Evolutionary conservation across 805 yeast genomes (phyloP), one percentile per base, ranked within the genome.

Genomic region (Ogataea philodendri): DNA sequence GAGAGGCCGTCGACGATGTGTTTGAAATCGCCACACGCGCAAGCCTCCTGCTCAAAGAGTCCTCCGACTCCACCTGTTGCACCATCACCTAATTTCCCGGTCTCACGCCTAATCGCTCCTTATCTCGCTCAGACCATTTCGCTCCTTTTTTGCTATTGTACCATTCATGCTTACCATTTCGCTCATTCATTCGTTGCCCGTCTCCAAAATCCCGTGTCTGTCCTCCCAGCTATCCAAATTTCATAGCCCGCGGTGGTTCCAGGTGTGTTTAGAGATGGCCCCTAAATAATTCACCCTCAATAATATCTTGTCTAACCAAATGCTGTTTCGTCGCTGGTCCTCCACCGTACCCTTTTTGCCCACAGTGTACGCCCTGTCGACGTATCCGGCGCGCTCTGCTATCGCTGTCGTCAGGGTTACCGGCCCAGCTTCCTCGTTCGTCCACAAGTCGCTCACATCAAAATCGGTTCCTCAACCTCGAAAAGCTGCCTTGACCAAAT

Each of bases 1-100:
- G 97, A 4, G 95, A 86, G 55, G 95, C 95, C 9, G 97, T 89
- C 15, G 96, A 88, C 59, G 94, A 85, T 54, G 89, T 89, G 2
- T 88, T 89, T 58, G 97, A 89, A 61, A 76, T 78, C 32, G 96
- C 97, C 10, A 85, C 95, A 1, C 70, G 97, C 48, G 80, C 89
- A 3, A 81, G 93, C 54, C 63, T 87, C 37, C 61, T 87, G 26
- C 72, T 75, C 14, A 67, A 70, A 32, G 65, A 71, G 30, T 68
- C 67, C 18, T 68, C 68, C 5, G 64, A 67, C 4, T 39, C 67
- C 3, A 54, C 63, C 3, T 72, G 78, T 43, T 72, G 78, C 44
- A 52, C 55, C 9, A 64, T 70, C 19, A 29, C 40, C 7, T 59
- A 33, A 51, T 30, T 33, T 17, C 13, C 15, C 32, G 31, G 32